Conservation (phyloP, 306 rosid genomes). For the Cucurbita ficifolia region DNA sequence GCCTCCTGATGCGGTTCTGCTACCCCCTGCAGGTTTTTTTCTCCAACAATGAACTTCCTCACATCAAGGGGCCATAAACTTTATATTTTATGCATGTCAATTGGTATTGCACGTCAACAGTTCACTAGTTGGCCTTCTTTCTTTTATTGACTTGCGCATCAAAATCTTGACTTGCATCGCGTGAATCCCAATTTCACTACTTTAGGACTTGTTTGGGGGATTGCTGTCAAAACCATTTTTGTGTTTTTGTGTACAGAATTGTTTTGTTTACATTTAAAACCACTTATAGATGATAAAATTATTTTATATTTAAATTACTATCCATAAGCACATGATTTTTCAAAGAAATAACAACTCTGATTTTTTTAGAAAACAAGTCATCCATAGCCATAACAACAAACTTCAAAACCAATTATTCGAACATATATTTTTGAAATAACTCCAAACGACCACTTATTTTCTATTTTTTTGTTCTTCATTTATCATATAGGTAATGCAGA, state of each 20-base stretch:
- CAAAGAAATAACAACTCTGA: not conserved
- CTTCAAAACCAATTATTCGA: not conserved
- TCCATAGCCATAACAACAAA: not conserved
- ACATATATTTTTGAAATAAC: not conserved
- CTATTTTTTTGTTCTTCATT: not conserved
- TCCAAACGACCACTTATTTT: not conserved
- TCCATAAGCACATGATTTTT: not conserved
- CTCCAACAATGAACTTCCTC: conserved; percentile 70
- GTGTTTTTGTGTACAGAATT: not conserved
- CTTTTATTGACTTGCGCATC: not conserved
- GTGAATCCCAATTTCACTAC: not conserved
- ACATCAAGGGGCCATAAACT: conserved; percentile 54
- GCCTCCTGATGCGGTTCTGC: not conserved
- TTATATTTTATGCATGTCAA: conserved; percentile 69
- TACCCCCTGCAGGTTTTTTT: conserved; percentile 63
- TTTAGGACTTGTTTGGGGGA: not conserved
- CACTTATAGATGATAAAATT: not conserved
- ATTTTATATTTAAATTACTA: not conserved
- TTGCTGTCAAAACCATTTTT: not conserved
- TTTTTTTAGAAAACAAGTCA: not conserved
- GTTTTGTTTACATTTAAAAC: not conserved
- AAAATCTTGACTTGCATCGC: not conserved
- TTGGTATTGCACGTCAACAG: conserved; percentile 35
- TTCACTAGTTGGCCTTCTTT: not conserved
- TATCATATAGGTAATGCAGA: conserved; percentile 59